Percentiles rank a stretch among this genome's conserved stretches.
These are phyloP conservation scores for Miscanthus lutarioriparius DNA, from an alignment of 176 grass and related monocot genomes.

Conservation along the genomic window DNA sequence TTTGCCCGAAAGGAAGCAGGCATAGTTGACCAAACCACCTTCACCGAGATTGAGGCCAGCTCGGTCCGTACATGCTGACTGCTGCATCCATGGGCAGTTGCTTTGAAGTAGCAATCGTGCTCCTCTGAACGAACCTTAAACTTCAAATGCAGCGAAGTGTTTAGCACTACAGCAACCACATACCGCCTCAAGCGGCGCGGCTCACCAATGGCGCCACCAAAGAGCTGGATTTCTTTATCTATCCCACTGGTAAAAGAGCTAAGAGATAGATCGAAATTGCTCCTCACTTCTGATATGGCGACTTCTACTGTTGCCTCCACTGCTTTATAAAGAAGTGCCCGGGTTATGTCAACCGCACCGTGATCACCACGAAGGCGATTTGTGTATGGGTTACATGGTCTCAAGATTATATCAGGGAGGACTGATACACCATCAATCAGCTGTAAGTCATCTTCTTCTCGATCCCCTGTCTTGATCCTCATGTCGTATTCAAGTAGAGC, in stretches of 20 bases:
- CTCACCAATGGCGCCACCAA: not conserved
- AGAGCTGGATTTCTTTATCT: not conserved
- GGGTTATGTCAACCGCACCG: not conserved
- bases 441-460: not conserved
- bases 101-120: not conserved
- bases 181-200: not conserved
- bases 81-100: not conserved
- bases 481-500: not conserved
- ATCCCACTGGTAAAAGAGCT: not conserved
- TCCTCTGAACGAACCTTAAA: not conserved
- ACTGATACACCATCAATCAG: too few relatives aligned
- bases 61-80: not conserved
- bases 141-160: not conserved
- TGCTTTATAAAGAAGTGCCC: not conserved
- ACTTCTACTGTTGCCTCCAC: not conserved
- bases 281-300: not conserved
- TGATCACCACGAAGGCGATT: not conserved
- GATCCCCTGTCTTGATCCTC: not conserved
- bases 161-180: not conserved
- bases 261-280: not conserved
- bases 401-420: not conserved
- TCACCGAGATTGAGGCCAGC: not conserved
- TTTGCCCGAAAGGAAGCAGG: not conserved
- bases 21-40: not conserved
- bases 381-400: not conserved